Percentiles rank a stretch among this genome's conserved stretches.
These are phyloP conservation scores for Ophiocordyceps australis DNA, from an alignment of 2,329 filamentous ascomycete genomes.

Conservation along the genomic window DNA sequence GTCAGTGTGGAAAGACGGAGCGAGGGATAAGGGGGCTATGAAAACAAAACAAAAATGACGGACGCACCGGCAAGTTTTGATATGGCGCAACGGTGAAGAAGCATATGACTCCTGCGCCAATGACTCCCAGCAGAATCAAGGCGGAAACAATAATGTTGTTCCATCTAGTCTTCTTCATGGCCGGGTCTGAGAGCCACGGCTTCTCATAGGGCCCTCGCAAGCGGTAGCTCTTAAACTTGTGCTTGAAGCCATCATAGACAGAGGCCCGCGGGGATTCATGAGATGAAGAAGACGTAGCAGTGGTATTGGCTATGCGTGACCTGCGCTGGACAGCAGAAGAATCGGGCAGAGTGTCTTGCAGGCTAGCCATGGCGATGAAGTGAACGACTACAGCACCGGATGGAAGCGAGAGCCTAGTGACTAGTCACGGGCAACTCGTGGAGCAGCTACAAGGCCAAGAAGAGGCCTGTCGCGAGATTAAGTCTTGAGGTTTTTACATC, in stretches of 20 bases:
- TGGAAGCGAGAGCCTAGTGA: too few species aligned
- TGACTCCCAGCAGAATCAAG: constrained; percentile 14
- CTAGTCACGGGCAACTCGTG: too few species aligned
- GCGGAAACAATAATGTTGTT: constrained; percentile 15
- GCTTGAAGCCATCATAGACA: constrained; percentile 2
- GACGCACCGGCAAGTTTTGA: constrained; percentile 6
- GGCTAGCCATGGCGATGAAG: too few species aligned
- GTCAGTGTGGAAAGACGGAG: too few species aligned
- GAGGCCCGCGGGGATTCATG: constrained; percentile 1
- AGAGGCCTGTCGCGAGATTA: too few species aligned
- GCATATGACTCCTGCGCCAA: constrained; percentile 13
- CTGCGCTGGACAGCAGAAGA: too few species aligned
- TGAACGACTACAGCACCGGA: too few species aligned
- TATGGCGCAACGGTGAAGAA: constrained; percentile 12
- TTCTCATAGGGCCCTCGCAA: constrained; percentile 16
- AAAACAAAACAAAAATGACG: neutral
- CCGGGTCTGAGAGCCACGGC: constrained; percentile 17
- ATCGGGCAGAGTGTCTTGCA: too few species aligned
- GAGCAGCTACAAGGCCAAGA: too few species aligned
- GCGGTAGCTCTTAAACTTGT: constrained; percentile 14
- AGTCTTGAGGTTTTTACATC: too few species aligned
- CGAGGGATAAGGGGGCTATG: too few species aligned
- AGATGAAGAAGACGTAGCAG: constrained; percentile 1
- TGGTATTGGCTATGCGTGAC: too few species aligned
- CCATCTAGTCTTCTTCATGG: constrained; percentile 13